Evolutionary conservation across 768 basidiomycete genomes (phyloP).

Genomic region (Mycena crocata): DNA sequence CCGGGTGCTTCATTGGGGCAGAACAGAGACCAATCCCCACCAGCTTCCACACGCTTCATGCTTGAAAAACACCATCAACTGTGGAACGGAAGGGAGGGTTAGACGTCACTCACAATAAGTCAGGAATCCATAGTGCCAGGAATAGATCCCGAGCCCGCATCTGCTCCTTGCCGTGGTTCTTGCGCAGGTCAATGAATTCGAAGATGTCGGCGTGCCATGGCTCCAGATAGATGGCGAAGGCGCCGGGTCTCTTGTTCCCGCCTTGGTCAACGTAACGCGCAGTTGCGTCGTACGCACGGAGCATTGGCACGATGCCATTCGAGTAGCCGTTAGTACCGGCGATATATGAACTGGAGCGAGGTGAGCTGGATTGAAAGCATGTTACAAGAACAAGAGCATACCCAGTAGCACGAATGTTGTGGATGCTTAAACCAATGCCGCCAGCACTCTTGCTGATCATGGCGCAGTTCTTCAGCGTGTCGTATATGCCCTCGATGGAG

Average conservation of each 20-base stretch:
- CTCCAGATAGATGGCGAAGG: constrained; percentile 99
- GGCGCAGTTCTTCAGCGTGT: constrained; percentile 97
- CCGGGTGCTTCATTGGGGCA: constrained; percentile 97
- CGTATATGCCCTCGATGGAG: constrained; percentile 99
- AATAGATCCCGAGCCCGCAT: constrained; percentile 96
- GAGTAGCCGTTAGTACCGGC: constrained; percentile 99
- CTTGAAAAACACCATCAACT: constrained; percentile 50
- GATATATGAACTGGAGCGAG: constrained; percentile 84
- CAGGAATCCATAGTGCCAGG: constrained; percentile 98
- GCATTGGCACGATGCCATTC: constrained; percentile 99
- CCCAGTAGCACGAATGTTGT: constrained; percentile 97
- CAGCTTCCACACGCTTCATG: constrained; percentile 96
- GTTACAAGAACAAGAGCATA: constrained; percentile 50
- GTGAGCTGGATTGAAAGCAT: not conserved
- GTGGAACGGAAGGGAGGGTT: not conserved
- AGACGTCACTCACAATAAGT: constrained; percentile 86
- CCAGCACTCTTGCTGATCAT: constrained; percentile 99
- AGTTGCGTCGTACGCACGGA: constrained; percentile 98
- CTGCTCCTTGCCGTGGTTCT: constrained; percentile 99
- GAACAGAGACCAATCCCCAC: constrained; percentile 95
- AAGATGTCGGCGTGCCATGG: constrained; percentile 98
- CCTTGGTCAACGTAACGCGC: constrained; percentile 99
- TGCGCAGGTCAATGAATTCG: constrained; percentile 96
- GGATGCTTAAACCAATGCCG: constrained; percentile 95
- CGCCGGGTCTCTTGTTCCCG: constrained; percentile 98